These are phyloP conservation scores for Coemansia umbellata DNA, from an alignment of 192 early-diverging fungal genomes.

Conservation along the genomic window DNA sequence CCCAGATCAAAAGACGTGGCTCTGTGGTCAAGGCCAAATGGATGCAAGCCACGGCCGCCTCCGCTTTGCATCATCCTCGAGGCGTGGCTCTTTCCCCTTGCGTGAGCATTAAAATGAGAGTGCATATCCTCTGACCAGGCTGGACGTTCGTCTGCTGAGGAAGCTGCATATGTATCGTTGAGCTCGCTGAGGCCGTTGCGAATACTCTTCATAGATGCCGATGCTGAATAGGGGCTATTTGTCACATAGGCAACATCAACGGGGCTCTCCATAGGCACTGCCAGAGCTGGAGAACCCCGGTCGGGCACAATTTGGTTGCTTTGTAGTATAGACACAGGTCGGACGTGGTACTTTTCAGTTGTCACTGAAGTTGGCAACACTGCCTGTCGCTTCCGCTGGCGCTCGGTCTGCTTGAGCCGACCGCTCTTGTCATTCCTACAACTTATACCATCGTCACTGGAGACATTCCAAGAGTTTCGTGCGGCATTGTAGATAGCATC, in stretches of 20 bases:
- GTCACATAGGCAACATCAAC: conserved; percentile 21
- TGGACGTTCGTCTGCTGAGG: conserved; percentile 23
- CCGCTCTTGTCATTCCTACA: background rate
- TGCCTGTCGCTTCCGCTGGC: conserved; percentile 30
- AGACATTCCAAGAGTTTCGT: conserved; percentile 30
- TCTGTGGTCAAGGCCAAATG: conserved; percentile 27
- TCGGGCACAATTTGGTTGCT: background rate
- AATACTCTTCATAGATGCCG: conserved; percentile 22
- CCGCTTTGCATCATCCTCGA: too few relatives aligned
- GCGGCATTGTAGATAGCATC: conserved; percentile 4
- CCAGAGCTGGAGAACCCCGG: background rate
- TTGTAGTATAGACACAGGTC: conserved; percentile 11
- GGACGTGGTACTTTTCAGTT: conserved; percentile 36
- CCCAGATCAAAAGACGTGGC: conserved; percentile 49
- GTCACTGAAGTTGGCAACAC: conserved; percentile 19
- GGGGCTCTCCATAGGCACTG: conserved; percentile 18
- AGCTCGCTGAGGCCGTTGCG: conserved; percentile 3
- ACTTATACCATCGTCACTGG: conserved; percentile 18
- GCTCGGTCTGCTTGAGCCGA: conserved; percentile 3
- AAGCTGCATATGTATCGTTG: conserved; percentile 14
- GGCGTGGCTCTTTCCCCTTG: background rate
- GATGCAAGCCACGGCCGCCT: too few relatives aligned
- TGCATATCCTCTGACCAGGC: background rate
- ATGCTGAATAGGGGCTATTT: conserved; percentile 21
- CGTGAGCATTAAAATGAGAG: background rate